A percentile compares a stretch with the other conserved stretches of the same genome.
Conservation (phyloP, 2,329 filamentous ascomycete genomes). For the Metarhizium album region DNA sequence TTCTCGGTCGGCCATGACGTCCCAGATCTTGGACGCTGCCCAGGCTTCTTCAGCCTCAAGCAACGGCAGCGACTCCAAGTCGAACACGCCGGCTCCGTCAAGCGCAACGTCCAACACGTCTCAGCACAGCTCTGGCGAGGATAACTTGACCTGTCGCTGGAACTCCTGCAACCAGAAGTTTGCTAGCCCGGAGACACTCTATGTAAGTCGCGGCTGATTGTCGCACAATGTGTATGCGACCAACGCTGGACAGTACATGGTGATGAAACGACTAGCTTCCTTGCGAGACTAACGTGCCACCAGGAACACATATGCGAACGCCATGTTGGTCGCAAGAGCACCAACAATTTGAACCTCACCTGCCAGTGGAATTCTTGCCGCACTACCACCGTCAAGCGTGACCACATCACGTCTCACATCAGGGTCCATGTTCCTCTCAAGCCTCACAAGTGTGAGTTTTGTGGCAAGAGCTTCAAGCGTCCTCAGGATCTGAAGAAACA, state of each 20-base stretch:
- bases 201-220: slow-evolving; percentile 33
- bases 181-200: slow-evolving; percentile 44
- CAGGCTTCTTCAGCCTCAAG: slow-evolving; percentile 12
- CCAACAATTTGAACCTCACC: slow-evolving; percentile 94
- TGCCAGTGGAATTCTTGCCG: slow-evolving; percentile 96
- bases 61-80: slow-evolving; percentile 37
- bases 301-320: slow-evolving; percentile 97
- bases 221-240: background rate
- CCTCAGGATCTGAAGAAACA: slow-evolving; percentile 99
- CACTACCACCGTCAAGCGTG: slow-evolving; percentile 95
- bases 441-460: slow-evolving; percentile 98
- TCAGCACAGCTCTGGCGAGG: slow-evolving; percentile 32
- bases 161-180: slow-evolving; percentile 49
- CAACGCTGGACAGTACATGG: background rate
- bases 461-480: slow-evolving; percentile 97
- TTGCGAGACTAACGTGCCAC: background rate
- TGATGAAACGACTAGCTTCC: background rate
- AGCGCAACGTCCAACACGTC: slow-evolving; percentile 36
- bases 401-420: slow-evolving; percentile 98
- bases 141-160: slow-evolving; percentile 52
- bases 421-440: slow-evolving; percentile 97
- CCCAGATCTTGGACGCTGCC: slow-evolving; percentile 17
- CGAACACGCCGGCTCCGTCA: slow-evolving; percentile 40
- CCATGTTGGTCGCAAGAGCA: slow-evolving; percentile 97
- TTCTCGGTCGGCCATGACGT: slow-evolving; percentile 20